Percentiles rank a stretch among this genome's conserved stretches.
Evolutionary conservation across 2,329 filamentous ascomycete genomes (phyloP).

Genomic region (Biscogniauxia marginata): DNA sequence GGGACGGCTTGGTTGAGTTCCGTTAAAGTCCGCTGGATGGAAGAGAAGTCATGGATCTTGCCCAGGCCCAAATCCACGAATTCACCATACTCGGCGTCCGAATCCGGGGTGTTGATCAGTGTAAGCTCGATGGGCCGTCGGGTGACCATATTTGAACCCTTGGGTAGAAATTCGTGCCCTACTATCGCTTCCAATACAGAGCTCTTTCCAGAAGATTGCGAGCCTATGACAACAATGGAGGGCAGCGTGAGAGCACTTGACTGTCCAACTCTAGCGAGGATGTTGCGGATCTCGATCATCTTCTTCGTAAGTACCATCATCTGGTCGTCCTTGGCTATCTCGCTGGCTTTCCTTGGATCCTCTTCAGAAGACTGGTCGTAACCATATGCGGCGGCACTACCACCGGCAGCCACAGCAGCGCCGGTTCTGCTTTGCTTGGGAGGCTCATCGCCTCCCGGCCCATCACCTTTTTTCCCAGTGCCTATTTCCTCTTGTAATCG

Average conservation of each 20-base stretch:
- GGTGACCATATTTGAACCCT: slow-evolving; percentile 99
- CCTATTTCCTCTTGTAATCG: slow-evolving; percentile 59
- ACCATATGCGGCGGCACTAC: slow-evolving; percentile 75
- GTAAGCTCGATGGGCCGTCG: slow-evolving; percentile 93
- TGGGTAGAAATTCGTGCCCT: slow-evolving; percentile 94
- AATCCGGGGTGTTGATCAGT: slow-evolving; percentile 88
- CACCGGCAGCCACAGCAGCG: slow-evolving; percentile 65
- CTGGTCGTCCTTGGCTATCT: slow-evolving; percentile 83
- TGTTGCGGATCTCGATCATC: slow-evolving; percentile 97
- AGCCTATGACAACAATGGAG: slow-evolving; percentile 98
- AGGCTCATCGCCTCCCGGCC: slow-evolving; percentile 49
- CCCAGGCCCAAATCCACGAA: slow-evolving; percentile 89
- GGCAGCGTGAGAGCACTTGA: slow-evolving; percentile 84
- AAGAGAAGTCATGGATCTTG: slow-evolving; percentile 86
- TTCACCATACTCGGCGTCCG: slow-evolving; percentile 87
- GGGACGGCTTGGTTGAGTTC: slow-evolving; percentile 94
- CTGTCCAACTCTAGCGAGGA: slow-evolving; percentile 89
- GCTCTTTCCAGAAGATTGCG: slow-evolving; percentile 96
- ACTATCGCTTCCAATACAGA: slow-evolving; percentile 96
- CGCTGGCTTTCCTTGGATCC: slow-evolving; percentile 58
- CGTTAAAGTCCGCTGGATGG: slow-evolving; percentile 89
- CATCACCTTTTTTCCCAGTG: slow-evolving; percentile 44
- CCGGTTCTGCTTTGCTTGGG: slow-evolving; percentile 60
- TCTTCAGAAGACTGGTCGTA: slow-evolving; percentile 69
- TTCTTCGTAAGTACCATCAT: slow-evolving; percentile 99